A percentile compares a stretch with the other conserved stretches of the same genome.
These are phyloP conservation scores for Chrysopogon serrulatus DNA, from an alignment of 176 grass and related monocot genomes.

Conservation along the genomic window DNA sequence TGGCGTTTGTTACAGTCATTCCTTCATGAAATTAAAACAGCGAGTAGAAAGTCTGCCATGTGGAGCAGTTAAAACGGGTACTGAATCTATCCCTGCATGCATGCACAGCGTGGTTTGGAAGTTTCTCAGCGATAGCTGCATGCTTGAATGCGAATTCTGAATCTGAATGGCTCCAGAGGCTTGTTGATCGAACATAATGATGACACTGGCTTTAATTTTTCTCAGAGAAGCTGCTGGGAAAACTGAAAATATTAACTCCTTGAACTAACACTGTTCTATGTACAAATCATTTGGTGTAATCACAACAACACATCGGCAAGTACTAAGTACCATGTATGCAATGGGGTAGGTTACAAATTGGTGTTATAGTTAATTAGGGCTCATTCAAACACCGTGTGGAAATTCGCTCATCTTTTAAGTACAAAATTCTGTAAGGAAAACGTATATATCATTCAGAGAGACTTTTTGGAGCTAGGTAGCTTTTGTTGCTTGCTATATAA, in stretches of 20 bases:
- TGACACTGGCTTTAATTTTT: neutral
- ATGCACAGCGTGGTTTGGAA: slow-evolving; percentile 24
- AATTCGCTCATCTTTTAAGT: neutral
- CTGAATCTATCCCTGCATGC: neutral
- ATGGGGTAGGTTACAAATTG: neutral
- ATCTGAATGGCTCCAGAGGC: neutral
- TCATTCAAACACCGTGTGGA: neutral
- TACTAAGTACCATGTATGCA: neutral
- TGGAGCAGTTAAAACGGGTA: slow-evolving; percentile 30
- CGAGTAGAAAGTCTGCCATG: slow-evolving; percentile 3
- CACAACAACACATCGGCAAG: neutral
- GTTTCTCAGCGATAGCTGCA: neutral
- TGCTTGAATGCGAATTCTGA: slow-evolving; percentile 7
- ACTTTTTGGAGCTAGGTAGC: neutral
- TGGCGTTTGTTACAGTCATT: slow-evolving; percentile 15
- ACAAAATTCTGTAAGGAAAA: neutral
- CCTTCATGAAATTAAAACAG: slow-evolving; percentile 13
- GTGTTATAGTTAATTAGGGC: too few species aligned
- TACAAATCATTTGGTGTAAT: neutral
- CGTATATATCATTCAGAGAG: neutral
- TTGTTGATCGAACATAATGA: slow-evolving; percentile 10
- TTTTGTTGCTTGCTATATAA: neutral
- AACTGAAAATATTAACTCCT: neutral
- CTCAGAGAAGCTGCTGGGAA: neutral
- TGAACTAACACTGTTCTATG: neutral